Evolutionary conservation across 768 basidiomycete genomes (phyloP), one percentile per base, ranked within the genome.

Genomic region (Tylopilus vinaceipallidus): DNA sequence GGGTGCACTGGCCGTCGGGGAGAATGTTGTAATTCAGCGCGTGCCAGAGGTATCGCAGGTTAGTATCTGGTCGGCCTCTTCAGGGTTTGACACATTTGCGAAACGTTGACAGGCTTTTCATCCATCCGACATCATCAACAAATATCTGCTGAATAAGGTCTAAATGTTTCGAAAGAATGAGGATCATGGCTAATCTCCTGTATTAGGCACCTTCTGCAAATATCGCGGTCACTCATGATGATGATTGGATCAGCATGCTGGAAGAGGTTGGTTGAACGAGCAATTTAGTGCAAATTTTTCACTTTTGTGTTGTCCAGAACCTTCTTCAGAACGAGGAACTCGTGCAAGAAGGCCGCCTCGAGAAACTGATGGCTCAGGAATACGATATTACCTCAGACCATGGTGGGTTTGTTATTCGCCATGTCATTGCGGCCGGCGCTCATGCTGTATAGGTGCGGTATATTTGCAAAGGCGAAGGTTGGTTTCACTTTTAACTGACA

Each of bases 81-180:
- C 1, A 11, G 26, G 8, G 13, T 16, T 42, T 13, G 14, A 26
- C 26, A 9, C 3, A 34, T 33, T 16, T 9, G 4, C 10, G 44
- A 13, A 19, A 8, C 3, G 17, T 17, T 42, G 24, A 7, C 30
- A 50, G 48, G 13, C 39, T 0, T 56, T 56, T 32, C 57, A 58
- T 42, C 54, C 57, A 4, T 57, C 56, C 3, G 53, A 51, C n/a
- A 30, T 34, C 8, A 57, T 57, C 39, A 55, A 51, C 19, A 38
- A 22, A 30, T 46, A 41, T 39, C n/a, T 55, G 6, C 20, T 55
- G 12, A 3, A 14, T 3, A 42, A 46, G 44, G 43, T 51, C 1
- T 10, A 32, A 7, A 16, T 16, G 20, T 24, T 36, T 11, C 5
- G 36, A 14, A 1, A 11, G 3, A n/a, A 5, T 8, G 10, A 30